Conservation (phyloP, 2,329 filamentous ascomycete species). For the Monilinia aucupariae region DNA sequence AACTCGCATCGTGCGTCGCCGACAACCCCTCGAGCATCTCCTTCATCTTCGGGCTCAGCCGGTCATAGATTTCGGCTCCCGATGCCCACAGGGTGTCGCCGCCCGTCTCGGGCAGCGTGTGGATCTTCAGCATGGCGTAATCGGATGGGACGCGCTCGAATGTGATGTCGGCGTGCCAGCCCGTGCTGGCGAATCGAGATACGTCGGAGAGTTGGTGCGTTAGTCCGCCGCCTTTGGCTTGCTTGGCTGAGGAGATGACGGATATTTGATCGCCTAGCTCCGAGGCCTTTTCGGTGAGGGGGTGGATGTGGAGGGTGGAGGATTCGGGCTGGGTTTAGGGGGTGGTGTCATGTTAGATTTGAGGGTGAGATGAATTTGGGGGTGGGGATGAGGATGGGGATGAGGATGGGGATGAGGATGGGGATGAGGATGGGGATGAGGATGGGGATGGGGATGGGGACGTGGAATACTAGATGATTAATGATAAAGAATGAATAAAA, state of each 20-base stretch:
- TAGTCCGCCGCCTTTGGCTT: slow-evolving; percentile 31
- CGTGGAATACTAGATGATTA: too few species aligned
- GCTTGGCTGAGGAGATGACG: slow-evolving; percentile 47
- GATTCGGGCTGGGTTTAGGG: slow-evolving; percentile 23
- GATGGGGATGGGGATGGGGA: rapidly evolving
- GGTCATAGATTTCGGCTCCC: slow-evolving; percentile 50
- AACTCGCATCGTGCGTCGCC: slow-evolving; percentile 45
- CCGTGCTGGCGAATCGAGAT: slow-evolving; percentile 44
- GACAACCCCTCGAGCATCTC: slow-evolving; percentile 46
- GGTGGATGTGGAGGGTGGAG: slow-evolving; percentile 52
- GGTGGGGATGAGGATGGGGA: too few species aligned
- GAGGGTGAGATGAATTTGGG: not conserved
- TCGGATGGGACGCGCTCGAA: slow-evolving; percentile 50
- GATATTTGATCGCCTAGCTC: slow-evolving; percentile 51
- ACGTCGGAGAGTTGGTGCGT: slow-evolving; percentile 48
- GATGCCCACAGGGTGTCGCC: slow-evolving; percentile 47
- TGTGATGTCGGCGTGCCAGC: slow-evolving; percentile 50
- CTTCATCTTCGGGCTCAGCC: slow-evolving; percentile 45
- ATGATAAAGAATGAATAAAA: not conserved
- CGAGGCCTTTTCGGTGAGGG: slow-evolving; percentile 45
- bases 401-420: too few species aligned
- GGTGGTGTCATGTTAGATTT: not conserved
- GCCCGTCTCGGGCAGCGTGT: slow-evolving; percentile 43
- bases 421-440: not conserved
- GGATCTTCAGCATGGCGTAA: slow-evolving; percentile 49